Percentiles rank a stretch among this genome's conserved stretches.
These are phyloP conservation scores for Apiospora rasikravindrae DNA, from an alignment of 2,329 filamentous ascomycete species.

Conservation along the genomic window DNA sequence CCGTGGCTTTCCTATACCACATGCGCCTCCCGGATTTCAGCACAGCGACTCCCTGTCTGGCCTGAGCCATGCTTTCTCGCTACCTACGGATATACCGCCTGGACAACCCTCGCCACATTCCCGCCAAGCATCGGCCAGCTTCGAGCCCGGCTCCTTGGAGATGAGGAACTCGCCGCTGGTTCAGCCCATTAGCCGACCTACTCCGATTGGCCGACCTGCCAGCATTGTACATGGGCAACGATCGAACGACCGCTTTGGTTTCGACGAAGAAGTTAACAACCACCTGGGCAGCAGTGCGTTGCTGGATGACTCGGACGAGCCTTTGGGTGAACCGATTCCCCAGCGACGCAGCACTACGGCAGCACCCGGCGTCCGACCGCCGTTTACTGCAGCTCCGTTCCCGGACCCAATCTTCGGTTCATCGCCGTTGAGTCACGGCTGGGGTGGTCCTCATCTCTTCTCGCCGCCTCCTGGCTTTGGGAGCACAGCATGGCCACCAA, in stretches of 20 bases:
- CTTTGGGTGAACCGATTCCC: constrained; percentile 45
- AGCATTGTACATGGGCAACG: constrained; percentile 67
- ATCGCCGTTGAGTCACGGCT: constrained; percentile 36
- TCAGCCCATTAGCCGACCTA: constrained; percentile 80
- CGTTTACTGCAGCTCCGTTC: constrained; percentile 50
- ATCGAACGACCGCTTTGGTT: constrained; percentile 25
- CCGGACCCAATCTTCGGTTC: constrained; percentile 46
- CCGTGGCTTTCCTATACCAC: constrained; percentile 49
- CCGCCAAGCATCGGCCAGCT: constrained; percentile 74
- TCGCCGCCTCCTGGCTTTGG: constrained; percentile 55
- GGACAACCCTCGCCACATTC: constrained; percentile 63
- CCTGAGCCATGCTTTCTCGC: constrained; percentile 47
- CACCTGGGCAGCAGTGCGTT: constrained; percentile 92
- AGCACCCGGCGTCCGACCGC: constrained; percentile 53
- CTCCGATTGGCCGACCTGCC: constrained; percentile 85
- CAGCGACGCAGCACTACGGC: constrained; percentile 56
- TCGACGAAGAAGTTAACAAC: constrained; percentile 69
- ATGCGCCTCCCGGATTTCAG: constrained; percentile 58
- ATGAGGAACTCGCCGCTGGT: constrained; percentile 50
- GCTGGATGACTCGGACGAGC: constrained; percentile 74
- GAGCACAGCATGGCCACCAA: constrained; percentile 43
- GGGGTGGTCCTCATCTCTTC: constrained; percentile 46
- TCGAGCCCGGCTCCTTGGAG: constrained; percentile 56
- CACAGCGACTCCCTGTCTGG: constrained; percentile 44
- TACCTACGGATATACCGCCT: constrained; percentile 36